A percentile compares a stretch with the other conserved stretches of the same genome.
phyloP scores from a whole-genome alignment of 805 yeast species.

The Scheffersomyces lignosus region DNA sequence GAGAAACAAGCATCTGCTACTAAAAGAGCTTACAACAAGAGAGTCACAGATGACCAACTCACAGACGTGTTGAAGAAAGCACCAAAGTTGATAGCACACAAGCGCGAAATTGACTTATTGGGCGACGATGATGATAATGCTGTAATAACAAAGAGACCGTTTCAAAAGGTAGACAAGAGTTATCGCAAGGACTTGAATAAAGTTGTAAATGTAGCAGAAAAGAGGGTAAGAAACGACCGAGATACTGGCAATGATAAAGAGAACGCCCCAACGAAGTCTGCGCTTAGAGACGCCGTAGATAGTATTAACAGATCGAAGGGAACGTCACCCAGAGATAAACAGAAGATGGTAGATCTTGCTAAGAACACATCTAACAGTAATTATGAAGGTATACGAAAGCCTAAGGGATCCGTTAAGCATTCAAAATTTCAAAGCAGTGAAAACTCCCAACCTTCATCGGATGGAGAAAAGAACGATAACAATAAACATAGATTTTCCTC shows the following conservation, averaged over 20 bases:
- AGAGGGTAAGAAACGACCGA: constrained; percentile 9
- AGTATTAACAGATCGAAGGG: background rate
- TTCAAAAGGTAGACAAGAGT: constrained; percentile 8
- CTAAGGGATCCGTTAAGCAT: too few relatives aligned
- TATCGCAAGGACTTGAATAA: constrained; percentile 10
- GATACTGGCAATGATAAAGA: constrained; percentile 6
- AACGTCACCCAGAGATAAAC: background rate
- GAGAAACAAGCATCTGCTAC: background rate
- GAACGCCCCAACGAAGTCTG: background rate
- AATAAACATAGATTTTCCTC: background rate
- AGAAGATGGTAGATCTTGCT: too few relatives aligned
- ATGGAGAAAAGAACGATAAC: background rate
- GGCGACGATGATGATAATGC: constrained; percentile 4
- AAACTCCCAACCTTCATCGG: background rate
- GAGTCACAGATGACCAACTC: constrained; percentile 1
- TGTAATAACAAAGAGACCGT: constrained; percentile 2
- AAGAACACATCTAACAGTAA: too few relatives aligned
- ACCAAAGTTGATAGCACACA: constrained; percentile 6
- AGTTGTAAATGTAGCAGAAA: constrained; percentile 6
- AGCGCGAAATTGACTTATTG: constrained; percentile 3
- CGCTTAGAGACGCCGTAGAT: background rate
- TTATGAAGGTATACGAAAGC: background rate
- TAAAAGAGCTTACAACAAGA: background rate
- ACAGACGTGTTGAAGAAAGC: constrained; percentile 10
- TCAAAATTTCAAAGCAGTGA: too few relatives aligned